These are phyloP conservation scores for Chlamydomonas sp. DNA, from an alignment of 139 green algal species.

Conservation along the genomic window DNA sequence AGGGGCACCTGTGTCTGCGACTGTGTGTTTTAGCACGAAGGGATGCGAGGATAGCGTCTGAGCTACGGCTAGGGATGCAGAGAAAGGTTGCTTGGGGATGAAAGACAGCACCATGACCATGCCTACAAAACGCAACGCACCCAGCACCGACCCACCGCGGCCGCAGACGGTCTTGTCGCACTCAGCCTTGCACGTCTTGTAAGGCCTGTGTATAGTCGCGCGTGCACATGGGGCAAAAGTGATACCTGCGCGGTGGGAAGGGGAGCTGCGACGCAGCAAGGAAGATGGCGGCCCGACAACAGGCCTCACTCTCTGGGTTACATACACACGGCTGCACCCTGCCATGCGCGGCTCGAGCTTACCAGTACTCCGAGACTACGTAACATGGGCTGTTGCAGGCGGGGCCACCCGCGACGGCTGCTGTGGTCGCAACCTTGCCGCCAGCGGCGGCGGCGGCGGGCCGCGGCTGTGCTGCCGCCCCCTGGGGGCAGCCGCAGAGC, in stretches of 20 bases:
- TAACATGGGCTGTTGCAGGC: neutral
- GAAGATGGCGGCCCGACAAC: too few relatives aligned
- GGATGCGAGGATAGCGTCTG: neutral
- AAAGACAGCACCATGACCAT: neutral
- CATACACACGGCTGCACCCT: too few relatives aligned
- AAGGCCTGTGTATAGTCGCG: constrained; percentile 6
- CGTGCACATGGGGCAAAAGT: too few relatives aligned
- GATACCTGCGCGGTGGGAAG: neutral
- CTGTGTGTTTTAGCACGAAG: neutral
- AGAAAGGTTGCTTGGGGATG: neutral
- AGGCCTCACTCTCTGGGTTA: too few relatives aligned
- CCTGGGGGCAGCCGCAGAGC: too few relatives aligned
- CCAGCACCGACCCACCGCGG: constrained; percentile 34
- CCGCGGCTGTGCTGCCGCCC: too few relatives aligned
- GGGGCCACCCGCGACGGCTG: too few relatives aligned
- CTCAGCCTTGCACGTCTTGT: constrained; percentile 45
- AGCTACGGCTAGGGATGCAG: neutral
- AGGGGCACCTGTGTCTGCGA: neutral
- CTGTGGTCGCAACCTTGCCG: too few relatives aligned
- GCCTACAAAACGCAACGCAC: neutral
- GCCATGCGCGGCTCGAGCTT: too few relatives aligned
- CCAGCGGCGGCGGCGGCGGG: too few relatives aligned
- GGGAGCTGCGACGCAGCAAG: neutral
- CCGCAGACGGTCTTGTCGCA: constrained; percentile 43
- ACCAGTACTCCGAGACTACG: neutral